Evolutionary conservation across 768 basidiomycete species (phyloP).

Genomic region (Pleurotus salmoneostramineus): DNA sequence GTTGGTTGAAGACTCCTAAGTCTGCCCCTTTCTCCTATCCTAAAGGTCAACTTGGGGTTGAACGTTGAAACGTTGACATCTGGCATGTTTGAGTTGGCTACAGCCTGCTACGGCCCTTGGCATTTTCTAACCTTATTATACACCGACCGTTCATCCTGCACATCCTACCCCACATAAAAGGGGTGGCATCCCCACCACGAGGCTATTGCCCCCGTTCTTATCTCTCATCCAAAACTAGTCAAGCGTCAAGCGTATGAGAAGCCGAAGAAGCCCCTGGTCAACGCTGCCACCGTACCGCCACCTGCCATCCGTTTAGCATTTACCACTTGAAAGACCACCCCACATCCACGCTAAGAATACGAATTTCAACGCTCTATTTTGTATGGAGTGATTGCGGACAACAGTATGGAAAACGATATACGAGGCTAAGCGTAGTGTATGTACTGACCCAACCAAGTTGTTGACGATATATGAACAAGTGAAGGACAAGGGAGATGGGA

Average conservation of each 20-base stretch:
- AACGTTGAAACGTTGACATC: no score
- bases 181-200: background rate
- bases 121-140: no score
- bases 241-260: background rate
- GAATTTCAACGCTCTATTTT: background rate
- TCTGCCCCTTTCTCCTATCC: no score
- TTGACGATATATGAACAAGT: conserved; percentile 16
- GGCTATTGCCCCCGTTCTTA: background rate
- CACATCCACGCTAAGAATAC: background rate
- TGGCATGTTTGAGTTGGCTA: no score
- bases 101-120: no score
- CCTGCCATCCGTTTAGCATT: background rate
- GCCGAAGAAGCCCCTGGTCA: background rate
- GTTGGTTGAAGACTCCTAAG: no score
- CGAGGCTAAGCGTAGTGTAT: background rate
- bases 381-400: background rate
- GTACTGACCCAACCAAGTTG: conserved; percentile 13
- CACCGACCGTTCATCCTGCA: no score
- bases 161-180: background rate
- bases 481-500: conserved; percentile 18
- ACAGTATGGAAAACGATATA: background rate
- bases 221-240: background rate
- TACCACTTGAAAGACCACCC: conserved; percentile 2
- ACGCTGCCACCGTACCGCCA: conserved; percentile 4
- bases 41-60: no score